A percentile compares a stretch with the other conserved stretches of the same genome.
phyloP scores from a whole-genome alignment of 2,329 filamentous ascomycete genomes.

The Acephala macrosclerotiorum region DNA sequence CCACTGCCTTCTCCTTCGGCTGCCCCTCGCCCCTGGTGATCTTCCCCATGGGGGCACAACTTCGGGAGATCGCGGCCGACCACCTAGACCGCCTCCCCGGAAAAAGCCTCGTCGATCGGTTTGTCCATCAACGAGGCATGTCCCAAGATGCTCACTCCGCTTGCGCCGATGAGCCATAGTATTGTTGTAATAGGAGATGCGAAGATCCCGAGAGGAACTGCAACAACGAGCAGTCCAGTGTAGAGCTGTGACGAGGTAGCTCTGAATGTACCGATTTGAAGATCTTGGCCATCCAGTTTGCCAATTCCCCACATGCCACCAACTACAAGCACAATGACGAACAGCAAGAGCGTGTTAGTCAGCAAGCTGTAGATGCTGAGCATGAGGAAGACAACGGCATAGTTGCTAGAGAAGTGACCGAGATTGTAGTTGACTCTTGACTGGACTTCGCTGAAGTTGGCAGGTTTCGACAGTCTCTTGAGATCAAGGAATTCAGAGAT shows the following conservation, averaged over 20 bases:
- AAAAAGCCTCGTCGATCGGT: constrained; percentile 99
- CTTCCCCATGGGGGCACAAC: constrained; percentile 97
- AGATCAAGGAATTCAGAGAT: constrained; percentile 94
- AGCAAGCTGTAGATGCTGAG: constrained; percentile 94
- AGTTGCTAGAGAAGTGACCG: constrained; percentile 98
- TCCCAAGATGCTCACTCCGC: constrained; percentile 90
- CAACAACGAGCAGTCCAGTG: constrained; percentile 82
- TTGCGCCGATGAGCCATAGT: constrained; percentile 96
- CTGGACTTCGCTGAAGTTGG: constrained; percentile 89
- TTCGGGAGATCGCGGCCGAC: constrained; percentile 99
- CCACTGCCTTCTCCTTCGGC: constrained; percentile 63
- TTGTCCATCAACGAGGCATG: constrained; percentile 97
- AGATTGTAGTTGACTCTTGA: constrained; percentile 97
- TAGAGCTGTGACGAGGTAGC: constrained; percentile 94
- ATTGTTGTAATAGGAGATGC: constrained; percentile 85
- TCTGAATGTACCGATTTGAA: constrained; percentile 83
- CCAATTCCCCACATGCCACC: constrained; percentile 91
- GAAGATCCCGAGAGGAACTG: constrained; percentile 84
- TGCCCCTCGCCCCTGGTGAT: constrained; percentile 90
- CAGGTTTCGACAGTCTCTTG: constrained; percentile 94
- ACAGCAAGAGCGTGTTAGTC: constrained; percentile 85
- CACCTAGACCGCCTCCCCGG: constrained; percentile 99
- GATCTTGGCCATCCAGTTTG: constrained; percentile 86
- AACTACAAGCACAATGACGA: constrained; percentile 89
- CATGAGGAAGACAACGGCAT: constrained; percentile 92